Evolutionary conservation across 2,329 filamentous ascomycete genomes (phyloP).

Genomic region (Fusarium miscanthi): DNA sequence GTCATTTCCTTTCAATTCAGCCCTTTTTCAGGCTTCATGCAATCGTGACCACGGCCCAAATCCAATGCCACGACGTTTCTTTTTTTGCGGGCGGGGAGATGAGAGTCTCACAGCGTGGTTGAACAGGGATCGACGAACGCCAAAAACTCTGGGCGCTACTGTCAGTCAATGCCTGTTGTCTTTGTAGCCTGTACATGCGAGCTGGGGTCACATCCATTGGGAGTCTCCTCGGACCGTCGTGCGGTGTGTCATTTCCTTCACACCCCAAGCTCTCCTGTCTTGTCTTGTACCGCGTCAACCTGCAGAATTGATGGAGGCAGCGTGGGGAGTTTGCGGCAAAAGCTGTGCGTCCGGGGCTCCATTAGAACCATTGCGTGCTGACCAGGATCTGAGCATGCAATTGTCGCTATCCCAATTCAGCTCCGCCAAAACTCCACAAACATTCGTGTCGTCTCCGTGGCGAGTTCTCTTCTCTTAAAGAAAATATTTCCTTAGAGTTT

Average conservation of each 20-base stretch:
- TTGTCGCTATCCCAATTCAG: constrained; percentile 32
- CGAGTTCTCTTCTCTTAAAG: neutral
- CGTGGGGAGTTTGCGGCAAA: constrained; percentile 35
- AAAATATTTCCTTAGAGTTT: neutral
- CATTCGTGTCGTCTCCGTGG: constrained; percentile 25
- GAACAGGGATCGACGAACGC: constrained; percentile 33
- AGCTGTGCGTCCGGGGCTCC: constrained; percentile 5
- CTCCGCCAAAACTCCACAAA: constrained; percentile 34
- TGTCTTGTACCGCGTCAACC: constrained; percentile 17
- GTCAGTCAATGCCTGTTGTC: neutral
- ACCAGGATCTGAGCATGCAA: constrained; percentile 46
- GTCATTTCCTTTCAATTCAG: constrained; percentile 9
- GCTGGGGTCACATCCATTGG: neutral
- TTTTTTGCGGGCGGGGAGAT: constrained; percentile 10
- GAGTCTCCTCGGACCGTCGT: constrained; percentile 24
- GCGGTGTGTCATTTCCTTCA: constrained; percentile 4
- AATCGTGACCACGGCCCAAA: neutral
- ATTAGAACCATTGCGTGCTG: constrained; percentile 44
- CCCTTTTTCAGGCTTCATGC: constrained; percentile 10
- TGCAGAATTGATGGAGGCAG: constrained; percentile 4
- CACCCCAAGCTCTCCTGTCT: constrained; percentile 17
- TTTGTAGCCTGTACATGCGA: neutral
- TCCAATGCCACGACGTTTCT: neutral
- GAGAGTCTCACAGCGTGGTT: constrained; percentile 4
- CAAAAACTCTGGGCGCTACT: constrained; percentile 17